Percentiles rank a stretch among this genome's conserved stretches.
These are phyloP conservation scores for Raffaelea arxii DNA, from an alignment of 2,329 filamentous ascomycete genomes.

Conservation along the genomic window DNA sequence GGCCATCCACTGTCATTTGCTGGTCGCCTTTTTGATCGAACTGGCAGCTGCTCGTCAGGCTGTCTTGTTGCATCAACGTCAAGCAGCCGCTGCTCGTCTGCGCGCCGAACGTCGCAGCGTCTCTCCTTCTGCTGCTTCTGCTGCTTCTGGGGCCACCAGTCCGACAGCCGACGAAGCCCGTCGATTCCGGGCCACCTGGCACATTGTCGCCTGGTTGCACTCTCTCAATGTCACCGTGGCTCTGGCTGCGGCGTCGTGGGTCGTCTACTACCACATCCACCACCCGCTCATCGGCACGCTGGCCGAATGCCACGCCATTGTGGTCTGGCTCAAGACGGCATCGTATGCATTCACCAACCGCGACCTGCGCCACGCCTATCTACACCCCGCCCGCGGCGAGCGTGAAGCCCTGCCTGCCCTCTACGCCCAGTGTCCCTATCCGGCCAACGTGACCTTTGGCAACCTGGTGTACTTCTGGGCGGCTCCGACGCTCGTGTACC, in stretches of 20 bases:
- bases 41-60: slow-evolving; percentile 72
- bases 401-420: slow-evolving; percentile 66
- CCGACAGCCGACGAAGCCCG: slow-evolving; percentile 52
- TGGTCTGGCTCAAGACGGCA: slow-evolving; percentile 92
- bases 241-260: slow-evolving; percentile 67
- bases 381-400: slow-evolving; percentile 62
- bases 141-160: slow-evolving; percentile 36
- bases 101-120: background rate
- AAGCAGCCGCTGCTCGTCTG: background rate
- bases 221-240: slow-evolving; percentile 75
- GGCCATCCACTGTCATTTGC: slow-evolving; percentile 80
- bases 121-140: background rate
- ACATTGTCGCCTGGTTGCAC: slow-evolving; percentile 69
- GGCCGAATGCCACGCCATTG: slow-evolving; percentile 82
- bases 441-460: slow-evolving; percentile 74
- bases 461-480: slow-evolving; percentile 97
- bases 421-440: slow-evolving; percentile 78
- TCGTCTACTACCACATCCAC: slow-evolving; percentile 85
- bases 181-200: slow-evolving; percentile 69
- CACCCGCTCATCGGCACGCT: slow-evolving; percentile 90
- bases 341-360: slow-evolving; percentile 96
- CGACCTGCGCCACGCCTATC: slow-evolving; percentile 81
- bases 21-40: slow-evolving; percentile 86
- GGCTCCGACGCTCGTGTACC: slow-evolving; percentile 92
- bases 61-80: slow-evolving; percentile 51